Conservation (phyloP, 192 early-diverging fungal genomes). For the Coemansia sp. region DNA sequence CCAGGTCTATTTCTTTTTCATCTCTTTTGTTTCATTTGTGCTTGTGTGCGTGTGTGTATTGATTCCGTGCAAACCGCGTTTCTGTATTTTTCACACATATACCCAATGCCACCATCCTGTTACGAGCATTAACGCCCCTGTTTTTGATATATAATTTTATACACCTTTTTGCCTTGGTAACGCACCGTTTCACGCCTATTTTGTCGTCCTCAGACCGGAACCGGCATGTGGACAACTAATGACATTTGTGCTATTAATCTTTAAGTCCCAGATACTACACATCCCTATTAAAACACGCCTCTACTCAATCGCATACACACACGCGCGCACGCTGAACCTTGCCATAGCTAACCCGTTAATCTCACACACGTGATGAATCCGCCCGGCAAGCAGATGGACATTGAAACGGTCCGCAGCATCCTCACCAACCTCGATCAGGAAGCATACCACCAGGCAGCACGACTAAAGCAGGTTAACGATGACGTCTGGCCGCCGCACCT, state of each 20-base stretch:
- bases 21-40: not conserved
- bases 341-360: no score
- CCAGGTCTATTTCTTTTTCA: not conserved
- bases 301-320: not conserved
- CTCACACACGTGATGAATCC: not conserved
- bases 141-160: slow-evolving; percentile 1
- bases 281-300: no score
- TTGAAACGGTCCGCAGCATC: slow-evolving; percentile 23
- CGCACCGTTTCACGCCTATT: no score
- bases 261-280: not conserved
- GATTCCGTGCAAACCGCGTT: not conserved
- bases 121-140: slow-evolving; percentile 1
- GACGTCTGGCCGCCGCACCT: slow-evolving; percentile 41
- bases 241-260: not conserved
- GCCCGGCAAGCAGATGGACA: slow-evolving; percentile 24
- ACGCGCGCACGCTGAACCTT: not conserved
- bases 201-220: no score
- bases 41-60: slow-evolving; percentile 2
- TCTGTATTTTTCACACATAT: slow-evolving; percentile 2
- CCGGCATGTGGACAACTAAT: not conserved
- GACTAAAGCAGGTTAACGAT: slow-evolving; percentile 14
- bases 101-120: not conserved
- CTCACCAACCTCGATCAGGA: slow-evolving; percentile 26
- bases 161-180: no score
- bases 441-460: slow-evolving; percentile 21